Percentiles rank a stretch among this genome's conserved stretches.
phyloP scores from a whole-genome alignment of 2,329 filamentous ascomycete species.

The Aureobasidium lini region DNA sequence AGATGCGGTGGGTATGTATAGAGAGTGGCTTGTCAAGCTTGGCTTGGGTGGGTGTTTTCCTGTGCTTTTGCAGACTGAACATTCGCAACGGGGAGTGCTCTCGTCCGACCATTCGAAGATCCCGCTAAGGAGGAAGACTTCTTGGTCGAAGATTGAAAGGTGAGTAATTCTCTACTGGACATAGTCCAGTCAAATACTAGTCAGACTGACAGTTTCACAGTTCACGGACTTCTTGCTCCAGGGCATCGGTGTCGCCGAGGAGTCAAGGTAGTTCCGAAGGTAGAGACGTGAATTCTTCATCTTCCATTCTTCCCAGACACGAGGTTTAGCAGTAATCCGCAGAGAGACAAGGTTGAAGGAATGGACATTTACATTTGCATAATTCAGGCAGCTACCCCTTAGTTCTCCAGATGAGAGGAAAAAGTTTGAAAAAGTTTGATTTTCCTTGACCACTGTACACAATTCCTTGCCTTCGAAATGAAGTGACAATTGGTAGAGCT shows the following conservation, averaged over 20 bases:
- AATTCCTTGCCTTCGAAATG: no score
- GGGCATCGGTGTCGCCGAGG: background rate
- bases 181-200: background rate
- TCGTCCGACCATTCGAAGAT: background rate
- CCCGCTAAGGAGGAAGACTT: background rate
- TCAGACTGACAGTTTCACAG: background rate
- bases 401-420: no score
- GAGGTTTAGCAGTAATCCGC: no score
- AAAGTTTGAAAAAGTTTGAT: no score
- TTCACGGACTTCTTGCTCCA: background rate
- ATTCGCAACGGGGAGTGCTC: background rate
- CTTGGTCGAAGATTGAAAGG: conserved; percentile 3
- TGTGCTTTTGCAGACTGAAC: background rate
- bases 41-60: background rate
- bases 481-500: no score
- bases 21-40: background rate
- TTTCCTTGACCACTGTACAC: no score
- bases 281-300: background rate
- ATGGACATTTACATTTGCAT: no score
- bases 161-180: background rate
- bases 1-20: conserved; percentile 52
- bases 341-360: no score
- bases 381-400: no score
- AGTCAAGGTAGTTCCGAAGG: background rate
- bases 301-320: background rate